Percentiles rank a stretch among this genome's conserved stretches.
Conservation (phyloP, 305 asterid genomes). For the Withania somnifera region DNA sequence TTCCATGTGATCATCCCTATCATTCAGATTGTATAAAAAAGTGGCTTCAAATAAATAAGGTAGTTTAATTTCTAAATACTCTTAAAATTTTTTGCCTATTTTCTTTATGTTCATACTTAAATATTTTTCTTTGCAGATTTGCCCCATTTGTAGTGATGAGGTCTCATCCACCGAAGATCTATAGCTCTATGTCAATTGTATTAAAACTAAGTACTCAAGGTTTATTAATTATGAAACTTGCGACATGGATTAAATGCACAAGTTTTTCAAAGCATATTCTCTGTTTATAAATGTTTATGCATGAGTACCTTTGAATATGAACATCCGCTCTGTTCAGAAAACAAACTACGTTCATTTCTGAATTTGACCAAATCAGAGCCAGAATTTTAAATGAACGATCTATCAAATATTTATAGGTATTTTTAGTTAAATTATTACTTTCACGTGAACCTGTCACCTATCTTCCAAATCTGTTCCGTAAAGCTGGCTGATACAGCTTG, state of each 20-base stretch:
- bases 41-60: slow-evolving; percentile 62
- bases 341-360: background rate
- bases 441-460: background rate
- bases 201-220: background rate
- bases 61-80: background rate
- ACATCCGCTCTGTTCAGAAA: background rate
- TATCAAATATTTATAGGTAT: background rate
- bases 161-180: slow-evolving; percentile 13
- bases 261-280: background rate
- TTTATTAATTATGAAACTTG: too few relatives aligned
- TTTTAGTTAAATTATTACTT: background rate
- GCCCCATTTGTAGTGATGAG: slow-evolving; percentile 48
- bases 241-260: too few relatives aligned
- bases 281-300: background rate
- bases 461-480: background rate
- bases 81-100: background rate
- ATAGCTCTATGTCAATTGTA: slow-evolving; percentile 1
- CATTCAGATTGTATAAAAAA: slow-evolving; percentile 37
- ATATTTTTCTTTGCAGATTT: slow-evolving; percentile 20
- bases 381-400: background rate
- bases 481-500: background rate
- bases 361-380: too few relatives aligned
- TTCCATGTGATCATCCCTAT: slow-evolving; percentile 40
- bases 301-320: background rate
- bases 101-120: background rate